Evolutionary conservation across 768 basidiomycete species (phyloP), one percentile per base, ranked within the genome.

Genomic region (Piloderma croceum): DNA sequence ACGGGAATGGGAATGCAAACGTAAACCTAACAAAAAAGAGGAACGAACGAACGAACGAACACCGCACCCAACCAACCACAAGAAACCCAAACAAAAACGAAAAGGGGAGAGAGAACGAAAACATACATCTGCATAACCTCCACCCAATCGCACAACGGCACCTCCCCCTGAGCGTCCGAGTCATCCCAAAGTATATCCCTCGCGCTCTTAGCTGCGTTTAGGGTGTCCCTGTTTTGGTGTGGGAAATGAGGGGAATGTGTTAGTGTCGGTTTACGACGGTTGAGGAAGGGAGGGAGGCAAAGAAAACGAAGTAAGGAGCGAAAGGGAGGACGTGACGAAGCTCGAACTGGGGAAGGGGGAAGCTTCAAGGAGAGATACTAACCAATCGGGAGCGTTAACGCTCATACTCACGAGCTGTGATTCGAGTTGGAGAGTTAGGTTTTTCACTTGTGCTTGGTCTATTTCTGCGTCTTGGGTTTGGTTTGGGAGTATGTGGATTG

Each of bases 261-360:
- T n/a, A n/a, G n/a, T n/a, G n/a, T n/a, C n/a, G n/a, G n/a, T n/a
- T n/a, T n/a, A n/a, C n/a, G n/a, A 39, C 53, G 34, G 38, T 29
- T 44, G 37, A 23, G 17, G 17, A 34, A 9, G 31, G 6, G 11
- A 36, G 13, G 21, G 7, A 31, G 31, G 3, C 17, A 38, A 61
- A 49, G 7, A 60, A 69, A 35, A 65, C 81, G 82, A 83, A 83
- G 51, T 85, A 79, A 4, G 69, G 71, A 0, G 80, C 77, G 49
- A 85, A 83, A 29, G 83, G 70, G 0, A 79, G 81, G 58, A 79
- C 60, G 34, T 64, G 63, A 31, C 63, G 48, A 43, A 87, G 45
- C 47, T 67, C 65, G 6, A 60, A 48, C 51, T 78, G 70, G 7
- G 2, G 62, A 57, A 17, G 52, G 34, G 60, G 51, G 58, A 65